These are phyloP conservation scores for Candida odintsovae DNA, from an alignment of 805 yeast genomes.

Conservation along the genomic window DNA sequence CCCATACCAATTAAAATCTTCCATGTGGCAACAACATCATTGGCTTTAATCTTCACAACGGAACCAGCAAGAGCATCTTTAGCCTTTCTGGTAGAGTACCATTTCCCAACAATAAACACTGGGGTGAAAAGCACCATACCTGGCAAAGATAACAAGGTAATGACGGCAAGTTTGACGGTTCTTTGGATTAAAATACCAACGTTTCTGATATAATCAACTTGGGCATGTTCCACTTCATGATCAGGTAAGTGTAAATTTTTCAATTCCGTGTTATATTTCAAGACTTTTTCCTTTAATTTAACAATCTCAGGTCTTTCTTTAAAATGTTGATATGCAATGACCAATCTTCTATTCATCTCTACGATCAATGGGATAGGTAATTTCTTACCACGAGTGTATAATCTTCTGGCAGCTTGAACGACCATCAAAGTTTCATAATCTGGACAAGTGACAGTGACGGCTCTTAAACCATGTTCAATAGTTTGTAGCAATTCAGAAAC, in stretches of 20 bases:
- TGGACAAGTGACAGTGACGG: constrained; percentile 90
- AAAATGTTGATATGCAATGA: constrained; percentile 72
- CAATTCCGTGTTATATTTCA: constrained; percentile 62
- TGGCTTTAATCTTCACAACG: constrained; percentile 84
- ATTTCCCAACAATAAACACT: constrained; percentile 72
- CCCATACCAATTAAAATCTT: constrained; percentile 86
- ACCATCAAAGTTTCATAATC: constrained; percentile 94
- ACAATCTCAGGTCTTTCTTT: constrained; percentile 65
- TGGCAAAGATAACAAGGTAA: constrained; percentile 69
- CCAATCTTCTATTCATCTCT: constrained; percentile 85
- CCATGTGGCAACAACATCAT: constrained; percentile 97
- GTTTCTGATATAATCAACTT: constrained; percentile 44
- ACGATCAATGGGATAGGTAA: constrained; percentile 79
- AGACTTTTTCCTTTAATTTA: constrained; percentile 54
- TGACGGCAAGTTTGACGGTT: constrained; percentile 45
- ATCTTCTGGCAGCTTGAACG: constrained; percentile 88
- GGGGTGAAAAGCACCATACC: constrained; percentile 89
- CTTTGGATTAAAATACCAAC: constrained; percentile 52
- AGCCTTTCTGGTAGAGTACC: constrained; percentile 69
- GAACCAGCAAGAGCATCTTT: constrained; percentile 77
- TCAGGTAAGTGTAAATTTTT: constrained; percentile 55
- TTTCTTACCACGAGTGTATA: constrained; percentile 71
- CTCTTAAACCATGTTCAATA: constrained; percentile 69
- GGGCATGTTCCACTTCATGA: constrained; percentile 45
- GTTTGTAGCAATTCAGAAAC: constrained; percentile 68